These are phyloP conservation scores for Schizosaccharomyces versatilis DNA, from an alignment of 1,139 yeast species.

Conservation along the genomic window DNA sequence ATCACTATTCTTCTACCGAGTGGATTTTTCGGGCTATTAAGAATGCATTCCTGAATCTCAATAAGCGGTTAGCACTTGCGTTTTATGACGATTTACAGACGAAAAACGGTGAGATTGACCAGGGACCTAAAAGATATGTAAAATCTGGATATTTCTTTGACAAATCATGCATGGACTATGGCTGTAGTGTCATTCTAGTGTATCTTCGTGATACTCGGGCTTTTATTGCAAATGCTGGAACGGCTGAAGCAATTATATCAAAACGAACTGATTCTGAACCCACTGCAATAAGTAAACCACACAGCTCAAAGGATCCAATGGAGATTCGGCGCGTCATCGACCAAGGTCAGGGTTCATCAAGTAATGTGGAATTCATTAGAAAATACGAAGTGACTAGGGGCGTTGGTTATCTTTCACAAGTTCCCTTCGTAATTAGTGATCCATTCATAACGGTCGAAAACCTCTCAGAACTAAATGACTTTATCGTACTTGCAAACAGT, in stretches of 20 bases:
- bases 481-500: slow-evolving; percentile 65
- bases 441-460: slow-evolving; percentile 51
- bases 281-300: slow-evolving; percentile 47
- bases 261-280: slow-evolving; percentile 56
- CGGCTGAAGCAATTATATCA: slow-evolving; percentile 60
- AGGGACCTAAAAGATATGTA: background rate
- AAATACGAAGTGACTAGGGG: slow-evolving; percentile 69
- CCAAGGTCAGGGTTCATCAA: slow-evolving; percentile 75
- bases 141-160: slow-evolving; percentile 16
- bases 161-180: slow-evolving; percentile 53
- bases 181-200: slow-evolving; percentile 64
- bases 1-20: background rate
- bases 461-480: slow-evolving; percentile 52
- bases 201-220: slow-evolving; percentile 50
- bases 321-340: slow-evolving; percentile 79
- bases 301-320: slow-evolving; percentile 56
- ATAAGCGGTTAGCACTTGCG: background rate
- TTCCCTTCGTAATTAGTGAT: slow-evolving; percentile 77
- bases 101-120: background rate
- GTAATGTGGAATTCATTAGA: slow-evolving; percentile 71
- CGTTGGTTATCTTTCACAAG: slow-evolving; percentile 58
- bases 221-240: slow-evolving; percentile 80
- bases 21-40: background rate
- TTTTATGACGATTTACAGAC: background rate
- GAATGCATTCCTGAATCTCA: background rate